phyloP scores from a whole-genome alignment of 2,329 filamentous ascomycete genomes.

The Xenoacremonium recifei region DNA sequence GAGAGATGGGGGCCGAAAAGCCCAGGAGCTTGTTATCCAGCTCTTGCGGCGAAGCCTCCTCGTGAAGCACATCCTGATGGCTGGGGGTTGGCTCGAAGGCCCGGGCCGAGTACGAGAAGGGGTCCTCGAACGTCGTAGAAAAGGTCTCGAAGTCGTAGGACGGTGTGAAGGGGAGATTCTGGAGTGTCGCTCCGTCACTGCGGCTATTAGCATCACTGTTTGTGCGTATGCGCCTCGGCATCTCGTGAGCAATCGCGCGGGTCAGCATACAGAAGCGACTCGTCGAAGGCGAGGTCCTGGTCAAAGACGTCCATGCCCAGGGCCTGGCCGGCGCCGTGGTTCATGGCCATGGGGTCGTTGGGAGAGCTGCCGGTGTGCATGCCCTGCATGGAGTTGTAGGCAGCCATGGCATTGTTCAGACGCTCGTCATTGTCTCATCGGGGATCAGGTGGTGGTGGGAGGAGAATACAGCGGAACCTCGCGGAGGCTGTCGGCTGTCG shows the following conservation, averaged over 20 bases:
- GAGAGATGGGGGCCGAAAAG: slow-evolving; percentile 64
- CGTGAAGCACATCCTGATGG: slow-evolving; percentile 41
- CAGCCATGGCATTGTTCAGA: slow-evolving; percentile 53
- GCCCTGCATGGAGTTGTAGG: slow-evolving; percentile 56
- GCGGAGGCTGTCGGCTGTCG: too few species aligned
- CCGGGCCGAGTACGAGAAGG: slow-evolving; percentile 57
- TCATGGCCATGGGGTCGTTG: slow-evolving; percentile 47
- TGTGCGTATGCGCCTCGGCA: neutral
- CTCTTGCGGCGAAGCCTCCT: slow-evolving; percentile 53
- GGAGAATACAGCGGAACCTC: slow-evolving; percentile 12
- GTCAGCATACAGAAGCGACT: slow-evolving; percentile 50
- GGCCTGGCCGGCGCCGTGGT: slow-evolving; percentile 34
- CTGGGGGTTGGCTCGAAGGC: slow-evolving; percentile 45
- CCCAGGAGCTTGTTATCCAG: slow-evolving; percentile 71
- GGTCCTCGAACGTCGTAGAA: slow-evolving; percentile 63
- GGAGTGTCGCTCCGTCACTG: slow-evolving; percentile 34
- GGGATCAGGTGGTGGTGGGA: too few species aligned
- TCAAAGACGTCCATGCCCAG: slow-evolving; percentile 53
- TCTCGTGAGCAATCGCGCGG: slow-evolving; percentile 8
- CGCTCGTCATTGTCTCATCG: slow-evolving; percentile 30
- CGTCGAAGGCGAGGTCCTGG: slow-evolving; percentile 53
- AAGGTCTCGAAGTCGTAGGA: slow-evolving; percentile 61
- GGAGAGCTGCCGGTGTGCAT: slow-evolving; percentile 44
- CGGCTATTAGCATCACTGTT: slow-evolving; percentile 12
- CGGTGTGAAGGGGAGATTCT: slow-evolving; percentile 52